These are phyloP conservation scores for Bisporella sp. DNA, from an alignment of 2,329 filamentous ascomycete genomes.

Conservation along the genomic window DNA sequence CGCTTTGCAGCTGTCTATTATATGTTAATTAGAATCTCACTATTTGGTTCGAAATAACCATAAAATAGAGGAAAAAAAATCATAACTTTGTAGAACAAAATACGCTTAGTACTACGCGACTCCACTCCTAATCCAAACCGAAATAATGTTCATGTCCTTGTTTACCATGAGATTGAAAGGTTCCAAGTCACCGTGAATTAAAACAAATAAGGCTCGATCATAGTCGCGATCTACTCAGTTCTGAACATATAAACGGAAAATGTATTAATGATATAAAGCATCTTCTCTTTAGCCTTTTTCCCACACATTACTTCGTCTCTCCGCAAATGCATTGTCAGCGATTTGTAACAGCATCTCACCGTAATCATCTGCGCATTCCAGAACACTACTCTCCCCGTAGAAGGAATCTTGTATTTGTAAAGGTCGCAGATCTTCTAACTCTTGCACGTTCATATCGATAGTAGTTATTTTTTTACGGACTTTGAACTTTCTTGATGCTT, in stretches of 20 bases:
- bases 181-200: slow-evolving; percentile 17
- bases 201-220: slow-evolving; percentile 16
- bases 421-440: slow-evolving; percentile 19
- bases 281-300: slow-evolving; percentile 14
- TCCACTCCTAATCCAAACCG: slow-evolving; percentile 21
- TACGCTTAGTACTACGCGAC: slow-evolving; percentile 12
- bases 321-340: slow-evolving; percentile 17
- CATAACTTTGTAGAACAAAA: no score
- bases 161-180: slow-evolving; percentile 13
- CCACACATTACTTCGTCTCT: slow-evolving; percentile 9
- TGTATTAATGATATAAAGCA: slow-evolving; percentile 14
- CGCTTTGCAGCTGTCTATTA: no score
- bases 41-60: no score
- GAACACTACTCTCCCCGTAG: slow-evolving; percentile 1
- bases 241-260: slow-evolving; percentile 13
- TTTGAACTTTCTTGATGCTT: slow-evolving; percentile 2
- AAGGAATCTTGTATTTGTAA: slow-evolving; percentile 11
- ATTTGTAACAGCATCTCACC: slow-evolving; percentile 16
- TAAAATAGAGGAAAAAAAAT: no score
- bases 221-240: slow-evolving; percentile 5
- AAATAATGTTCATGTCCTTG: slow-evolving; percentile 13
- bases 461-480: slow-evolving; percentile 10
- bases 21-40: no score
- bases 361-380: slow-evolving; percentile 16
- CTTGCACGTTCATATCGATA: slow-evolving; percentile 20